Evolutionary conservation across 2,329 filamentous ascomycete species (phyloP).

Genomic region (Ophiocordyceps sinensis): DNA sequence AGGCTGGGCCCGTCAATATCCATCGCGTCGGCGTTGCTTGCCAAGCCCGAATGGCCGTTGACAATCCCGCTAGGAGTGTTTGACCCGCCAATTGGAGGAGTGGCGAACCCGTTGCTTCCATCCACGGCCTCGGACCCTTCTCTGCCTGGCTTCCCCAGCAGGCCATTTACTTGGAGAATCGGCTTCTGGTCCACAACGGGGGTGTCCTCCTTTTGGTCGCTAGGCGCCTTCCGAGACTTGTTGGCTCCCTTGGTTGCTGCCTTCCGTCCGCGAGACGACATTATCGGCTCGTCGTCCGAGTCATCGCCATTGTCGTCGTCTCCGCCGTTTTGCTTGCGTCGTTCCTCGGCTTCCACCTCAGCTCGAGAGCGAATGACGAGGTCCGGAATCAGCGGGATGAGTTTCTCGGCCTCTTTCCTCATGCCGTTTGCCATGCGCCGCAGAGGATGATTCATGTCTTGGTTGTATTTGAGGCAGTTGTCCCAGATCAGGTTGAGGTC

Average conservation of each 20-base stretch:
- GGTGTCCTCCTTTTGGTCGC: conserved; percentile 64
- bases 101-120: conserved; percentile 73
- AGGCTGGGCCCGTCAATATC: conserved; percentile 70
- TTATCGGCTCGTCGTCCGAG: conserved; percentile 94
- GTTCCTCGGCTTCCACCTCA: conserved; percentile 80
- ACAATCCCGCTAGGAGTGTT: conserved; percentile 55
- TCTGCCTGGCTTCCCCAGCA: conserved; percentile 40
- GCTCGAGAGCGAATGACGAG: conserved; percentile 80
- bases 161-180: conserved; percentile 48
- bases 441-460: conserved; percentile 72
- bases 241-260: conserved; percentile 64
- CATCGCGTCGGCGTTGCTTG: conserved; percentile 70
- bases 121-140: conserved; percentile 70
- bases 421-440: conserved; percentile 90
- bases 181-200: conserved; percentile 65
- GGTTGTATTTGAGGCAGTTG: conserved; percentile 93
- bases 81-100: conserved; percentile 61
- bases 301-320: conserved; percentile 76
- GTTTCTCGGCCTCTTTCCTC: conserved; percentile 93
- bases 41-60: conserved; percentile 51
- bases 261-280: conserved; percentile 89
- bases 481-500: conserved; percentile 94
- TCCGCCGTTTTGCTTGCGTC: conserved; percentile 73
- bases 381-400: conserved; percentile 89
- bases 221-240: conserved; percentile 59